Conservation (phyloP, 1,139 yeast genomes). For the Geotrichum klebahnii region DNA sequence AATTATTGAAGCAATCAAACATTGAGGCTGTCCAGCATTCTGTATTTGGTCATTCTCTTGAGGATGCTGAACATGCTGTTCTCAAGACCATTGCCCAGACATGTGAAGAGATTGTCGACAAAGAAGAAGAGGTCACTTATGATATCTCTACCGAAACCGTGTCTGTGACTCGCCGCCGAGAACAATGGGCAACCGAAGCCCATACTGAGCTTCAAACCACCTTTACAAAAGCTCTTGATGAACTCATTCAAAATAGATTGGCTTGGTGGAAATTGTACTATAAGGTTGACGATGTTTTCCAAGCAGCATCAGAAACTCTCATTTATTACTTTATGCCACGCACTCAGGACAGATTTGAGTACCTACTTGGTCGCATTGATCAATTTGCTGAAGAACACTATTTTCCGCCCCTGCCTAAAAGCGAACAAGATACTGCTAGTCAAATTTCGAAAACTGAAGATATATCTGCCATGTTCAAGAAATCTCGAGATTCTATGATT, state of each 20-base stretch:
- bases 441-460: constrained; percentile 1
- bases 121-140: constrained; percentile 22
- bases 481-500: constrained; percentile 18
- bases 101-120: constrained; percentile 31
- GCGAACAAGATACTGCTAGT: not conserved
- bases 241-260: constrained; percentile 23
- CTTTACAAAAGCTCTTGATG: constrained; percentile 7
- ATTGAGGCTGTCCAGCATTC: constrained; percentile 28
- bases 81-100: constrained; percentile 30
- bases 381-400: constrained; percentile 31
- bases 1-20: constrained; percentile 29
- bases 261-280: constrained; percentile 43
- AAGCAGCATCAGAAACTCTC: constrained; percentile 26
- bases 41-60: constrained; percentile 25
- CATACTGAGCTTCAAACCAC: constrained; percentile 40
- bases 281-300: constrained; percentile 40
- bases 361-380: constrained; percentile 38
- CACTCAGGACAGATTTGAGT: constrained; percentile 33
- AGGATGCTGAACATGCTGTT: constrained; percentile 9
- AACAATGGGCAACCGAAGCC: constrained; percentile 39
- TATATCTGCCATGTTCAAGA: constrained; percentile 14
- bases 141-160: constrained; percentile 31
- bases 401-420: constrained; percentile 19
- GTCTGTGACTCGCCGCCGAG: constrained; percentile 29
- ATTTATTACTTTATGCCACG: constrained; percentile 33